Conservation (phyloP, 1,284 basidiomycete species). For the Sutorius eximius region DNA sequence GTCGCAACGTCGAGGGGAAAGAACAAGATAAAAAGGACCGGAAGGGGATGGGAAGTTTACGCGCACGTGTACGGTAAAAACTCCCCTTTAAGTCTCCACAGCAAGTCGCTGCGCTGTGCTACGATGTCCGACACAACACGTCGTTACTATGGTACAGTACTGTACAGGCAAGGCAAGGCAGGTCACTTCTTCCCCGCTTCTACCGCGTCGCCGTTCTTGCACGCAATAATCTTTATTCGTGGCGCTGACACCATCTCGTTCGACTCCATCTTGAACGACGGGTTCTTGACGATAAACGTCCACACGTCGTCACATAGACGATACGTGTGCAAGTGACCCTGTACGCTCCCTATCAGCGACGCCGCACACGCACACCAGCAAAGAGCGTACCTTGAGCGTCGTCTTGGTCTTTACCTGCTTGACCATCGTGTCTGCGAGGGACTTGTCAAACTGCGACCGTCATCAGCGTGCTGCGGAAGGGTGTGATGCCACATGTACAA, state of each 20-base stretch:
- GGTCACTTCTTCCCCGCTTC: conserved; percentile 61
- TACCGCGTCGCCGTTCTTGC: conserved; percentile 87
- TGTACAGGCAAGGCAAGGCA: background rate
- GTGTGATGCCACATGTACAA: conserved; percentile 33
- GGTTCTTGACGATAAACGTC: conserved; percentile 94
- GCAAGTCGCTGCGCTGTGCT: conserved; percentile 1
- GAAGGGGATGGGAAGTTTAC: conserved; percentile 27
- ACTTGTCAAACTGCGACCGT: conserved; percentile 84
- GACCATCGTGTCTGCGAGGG: conserved; percentile 85
- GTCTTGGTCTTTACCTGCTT: conserved; percentile 93
- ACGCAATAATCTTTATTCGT: conserved; percentile 93
- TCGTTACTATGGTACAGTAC: conserved; percentile 29
- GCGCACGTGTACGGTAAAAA: conserved; percentile 25
- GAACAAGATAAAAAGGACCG: conserved; percentile 9
- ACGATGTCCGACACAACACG: too few relatives aligned
- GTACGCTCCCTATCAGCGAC: conserved; percentile 1
- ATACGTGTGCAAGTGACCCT: conserved; percentile 91
- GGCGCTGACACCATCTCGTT: conserved; percentile 76
- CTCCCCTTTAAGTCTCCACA: conserved; percentile 1
- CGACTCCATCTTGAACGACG: conserved; percentile 92
- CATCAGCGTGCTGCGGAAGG: conserved; percentile 4
- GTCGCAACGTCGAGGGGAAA: conserved; percentile 14
- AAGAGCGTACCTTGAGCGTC: conserved; percentile 70
- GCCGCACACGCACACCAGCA: background rate
- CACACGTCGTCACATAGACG: conserved; percentile 96